These are phyloP conservation scores for Meripilus lineatus DNA, from an alignment of 1,284 basidiomycete genomes.

Conservation along the genomic window DNA sequence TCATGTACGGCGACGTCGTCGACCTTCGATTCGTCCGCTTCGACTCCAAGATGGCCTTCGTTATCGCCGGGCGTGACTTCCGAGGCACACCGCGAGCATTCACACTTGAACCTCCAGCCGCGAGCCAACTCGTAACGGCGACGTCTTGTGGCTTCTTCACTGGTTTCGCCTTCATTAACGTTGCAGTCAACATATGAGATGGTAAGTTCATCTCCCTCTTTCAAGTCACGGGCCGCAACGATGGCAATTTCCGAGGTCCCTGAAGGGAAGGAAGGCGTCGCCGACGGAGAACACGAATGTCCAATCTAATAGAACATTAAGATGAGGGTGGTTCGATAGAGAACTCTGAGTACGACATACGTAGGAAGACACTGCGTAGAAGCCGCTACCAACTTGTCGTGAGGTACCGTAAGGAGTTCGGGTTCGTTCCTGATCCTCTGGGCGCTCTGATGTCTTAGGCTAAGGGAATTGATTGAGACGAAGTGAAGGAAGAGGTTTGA, in stretches of 20 bases:
- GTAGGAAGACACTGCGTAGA: conserved; percentile 74
- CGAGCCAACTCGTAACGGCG: conserved; percentile 69
- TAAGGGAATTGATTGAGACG: conserved; percentile 18
- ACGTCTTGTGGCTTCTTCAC: conserved; percentile 50
- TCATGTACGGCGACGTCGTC: conserved; percentile 38
- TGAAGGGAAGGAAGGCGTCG: conserved; percentile 53
- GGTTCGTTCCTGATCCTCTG: conserved; percentile 66
- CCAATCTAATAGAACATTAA: conserved; percentile 34
- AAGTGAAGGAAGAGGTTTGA: neutral
- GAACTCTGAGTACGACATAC: conserved; percentile 30
- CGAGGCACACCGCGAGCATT: conserved; percentile 55
- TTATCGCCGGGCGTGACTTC: conserved; percentile 36
- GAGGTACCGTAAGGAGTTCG: conserved; percentile 70
- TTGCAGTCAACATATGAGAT: conserved; percentile 69
- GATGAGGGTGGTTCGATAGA: neutral
- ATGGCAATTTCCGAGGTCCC: conserved; percentile 64
- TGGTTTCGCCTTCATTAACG: conserved; percentile 47
- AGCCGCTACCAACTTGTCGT: conserved; percentile 66
- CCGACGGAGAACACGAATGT: conserved; percentile 69
- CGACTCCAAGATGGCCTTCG: conserved; percentile 31
- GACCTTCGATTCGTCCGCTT: conserved; percentile 49
- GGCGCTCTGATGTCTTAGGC: conserved; percentile 45
- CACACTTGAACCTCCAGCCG: conserved; percentile 76
- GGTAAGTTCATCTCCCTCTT: conserved; percentile 69
- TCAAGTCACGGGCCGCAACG: conserved; percentile 56